Evolutionary conservation across 2,329 filamentous ascomycete species (phyloP).

Genomic region (Seiridium unicorne): DNA sequence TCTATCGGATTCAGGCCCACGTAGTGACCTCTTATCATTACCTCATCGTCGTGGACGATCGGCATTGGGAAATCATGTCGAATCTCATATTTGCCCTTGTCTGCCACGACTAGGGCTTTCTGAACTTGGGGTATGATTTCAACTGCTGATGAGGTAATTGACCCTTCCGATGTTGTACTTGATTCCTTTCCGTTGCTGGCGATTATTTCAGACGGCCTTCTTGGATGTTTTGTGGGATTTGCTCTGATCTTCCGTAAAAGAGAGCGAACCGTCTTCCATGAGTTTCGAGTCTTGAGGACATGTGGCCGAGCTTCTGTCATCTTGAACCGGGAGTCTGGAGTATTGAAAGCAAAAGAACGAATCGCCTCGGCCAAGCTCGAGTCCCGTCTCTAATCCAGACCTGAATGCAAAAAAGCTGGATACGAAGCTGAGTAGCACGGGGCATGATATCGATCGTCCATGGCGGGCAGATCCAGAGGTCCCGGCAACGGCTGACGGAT

Average conservation of each 20-base stretch:
- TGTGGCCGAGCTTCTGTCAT: constrained; percentile 15
- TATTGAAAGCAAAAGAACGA: neutral
- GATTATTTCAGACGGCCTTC: constrained; percentile 9
- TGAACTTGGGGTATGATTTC: constrained; percentile 16
- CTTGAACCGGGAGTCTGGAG: neutral
- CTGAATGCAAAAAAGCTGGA: neutral
- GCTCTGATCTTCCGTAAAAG: constrained; percentile 17
- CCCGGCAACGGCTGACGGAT: constrained; percentile 3
- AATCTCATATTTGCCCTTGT: constrained; percentile 25
- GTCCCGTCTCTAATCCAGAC: neutral
- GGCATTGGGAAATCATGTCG: constrained; percentile 22
- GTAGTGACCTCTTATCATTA: constrained; percentile 31
- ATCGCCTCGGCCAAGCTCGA: neutral
- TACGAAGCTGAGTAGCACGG: neutral
- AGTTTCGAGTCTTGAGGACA: constrained; percentile 14
- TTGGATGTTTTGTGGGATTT: constrained; percentile 12
- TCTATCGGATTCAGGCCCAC: constrained; percentile 39
- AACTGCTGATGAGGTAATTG: constrained; percentile 12
- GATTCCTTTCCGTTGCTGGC: constrained; percentile 13
- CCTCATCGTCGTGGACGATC: constrained; percentile 26
- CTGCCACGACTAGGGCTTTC: constrained; percentile 25
- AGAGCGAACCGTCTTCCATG: constrained; percentile 20
- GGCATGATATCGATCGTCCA: constrained; percentile 1
- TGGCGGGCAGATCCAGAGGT: neutral
- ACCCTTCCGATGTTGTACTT: constrained; percentile 18